These are phyloP conservation scores for Rhizopogon sp. DNA, from an alignment of 768 basidiomycete genomes.

Conservation along the genomic window DNA sequence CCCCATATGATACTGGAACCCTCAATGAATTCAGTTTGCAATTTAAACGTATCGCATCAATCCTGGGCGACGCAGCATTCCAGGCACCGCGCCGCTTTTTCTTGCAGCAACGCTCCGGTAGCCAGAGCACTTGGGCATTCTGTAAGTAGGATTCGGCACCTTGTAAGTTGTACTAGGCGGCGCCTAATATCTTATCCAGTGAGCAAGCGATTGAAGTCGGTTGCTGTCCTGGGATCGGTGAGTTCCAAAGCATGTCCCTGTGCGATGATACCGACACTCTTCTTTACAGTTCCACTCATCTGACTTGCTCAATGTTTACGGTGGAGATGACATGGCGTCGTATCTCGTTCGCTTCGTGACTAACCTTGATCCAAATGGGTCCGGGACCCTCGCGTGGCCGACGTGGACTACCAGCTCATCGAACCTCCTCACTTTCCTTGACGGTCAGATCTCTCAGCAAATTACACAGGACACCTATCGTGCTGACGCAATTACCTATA, in stretches of 20 bases:
- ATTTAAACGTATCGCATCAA: conserved; percentile 23
- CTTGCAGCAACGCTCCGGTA: conserved; percentile 29
- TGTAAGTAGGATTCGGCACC: too few relatives aligned
- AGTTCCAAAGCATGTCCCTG: too few relatives aligned
- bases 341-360: too few relatives aligned
- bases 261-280: conserved; percentile 12
- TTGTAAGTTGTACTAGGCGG: too few relatives aligned
- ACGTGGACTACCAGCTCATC: conserved; percentile 31
- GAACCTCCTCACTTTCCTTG: conserved; percentile 35
- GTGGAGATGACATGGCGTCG: conserved; percentile 32
- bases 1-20: too few relatives aligned
- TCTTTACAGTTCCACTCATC: conserved; percentile 32
- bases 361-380: conserved; percentile 22
- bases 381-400: conserved; percentile 33
- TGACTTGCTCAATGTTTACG: conserved; percentile 40
- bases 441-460: conserved; percentile 17
- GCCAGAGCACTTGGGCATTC: conserved; percentile 21
- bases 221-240: too few relatives aligned
- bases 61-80: conserved; percentile 46
- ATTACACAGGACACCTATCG: conserved; percentile 35
- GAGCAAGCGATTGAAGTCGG: too few relatives aligned
- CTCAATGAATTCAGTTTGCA: too few relatives aligned
- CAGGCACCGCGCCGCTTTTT: conserved; percentile 44
- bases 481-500: conserved; percentile 27
- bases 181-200: too few relatives aligned